Evolutionary conservation across 2,329 filamentous ascomycete species (phyloP), one percentile per base, ranked within the genome.

Genomic region (Ceratocystis ficicola): DNA sequence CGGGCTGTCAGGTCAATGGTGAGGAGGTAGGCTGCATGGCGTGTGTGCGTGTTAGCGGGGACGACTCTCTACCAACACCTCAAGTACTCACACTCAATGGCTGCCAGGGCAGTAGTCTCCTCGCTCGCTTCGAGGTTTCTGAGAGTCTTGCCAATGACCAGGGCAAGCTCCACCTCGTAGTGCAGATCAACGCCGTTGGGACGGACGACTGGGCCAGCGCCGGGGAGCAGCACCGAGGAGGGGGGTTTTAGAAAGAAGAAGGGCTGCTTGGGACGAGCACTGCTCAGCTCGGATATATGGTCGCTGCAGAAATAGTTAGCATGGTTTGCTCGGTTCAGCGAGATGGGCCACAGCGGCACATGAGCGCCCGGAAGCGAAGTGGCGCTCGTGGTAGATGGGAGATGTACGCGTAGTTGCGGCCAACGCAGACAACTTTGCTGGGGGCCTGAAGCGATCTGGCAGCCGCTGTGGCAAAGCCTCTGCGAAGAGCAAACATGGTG

Each of bases 171-270:
- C 68, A 99, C 87, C 78, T 99, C 94, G 78, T 92, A 96, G 78
- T 96, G 93, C 73, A 96, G 80, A 71, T 86, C 87, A 50, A 95
- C 87, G 69, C 93, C 93, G 71, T 81, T 83, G 55, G 94, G 94
- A 57, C 88, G 84, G 70, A 96, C 81, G 61, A 96, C 85, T 2
- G 92, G 87, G 0, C 92, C 92, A 66, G 85, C 83, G 32, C 84
- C 83, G 0, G 90, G 90, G 25, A 88, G 81, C 3, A 97, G 83
- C 71, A 99, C 89, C 2, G 91, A 89, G 50, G 88, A 90, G 0
- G 92, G 79, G 1, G 94, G 94, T 81, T 99, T 99, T 71, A 97
- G 84, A 82, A 99, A 99, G 86, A 96, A 99, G 79, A 99, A 97
- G 30, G 94, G 94, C 77, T 96, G 91, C 76, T 94, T 95, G 63